Percentiles rank a stretch among this genome's conserved stretches.
Conservation (phyloP, 371 early-diverging fungal genomes). For the Scutellospora calospora region DNA sequence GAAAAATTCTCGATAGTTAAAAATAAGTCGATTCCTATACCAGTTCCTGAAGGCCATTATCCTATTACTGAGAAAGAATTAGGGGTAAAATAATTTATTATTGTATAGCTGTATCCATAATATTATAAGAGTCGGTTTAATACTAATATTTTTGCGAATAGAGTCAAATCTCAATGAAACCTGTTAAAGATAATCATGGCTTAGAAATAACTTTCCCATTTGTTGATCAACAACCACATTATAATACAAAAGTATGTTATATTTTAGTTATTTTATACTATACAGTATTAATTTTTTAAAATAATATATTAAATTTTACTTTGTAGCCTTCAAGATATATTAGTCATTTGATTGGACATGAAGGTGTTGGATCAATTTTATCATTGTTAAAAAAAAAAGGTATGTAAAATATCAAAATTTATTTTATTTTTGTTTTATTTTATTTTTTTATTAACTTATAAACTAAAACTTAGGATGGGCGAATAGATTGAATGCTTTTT, state of each 20-base stretch:
- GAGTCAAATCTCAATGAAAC: constrained; percentile 79
- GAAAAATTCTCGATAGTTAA: constrained; percentile 75
- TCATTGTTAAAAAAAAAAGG: constrained; percentile 84
- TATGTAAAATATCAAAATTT: neutral
- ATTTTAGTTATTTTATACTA: neutral
- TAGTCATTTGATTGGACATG: constrained; percentile 85
- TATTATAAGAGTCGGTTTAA: neutral
- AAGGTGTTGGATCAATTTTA: constrained; percentile 87
- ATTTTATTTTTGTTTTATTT: neutral
- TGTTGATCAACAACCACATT: constrained; percentile 75
- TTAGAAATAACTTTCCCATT: constrained; percentile 89
- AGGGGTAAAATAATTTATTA: constrained; percentile 3
- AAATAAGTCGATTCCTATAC: constrained; percentile 59
- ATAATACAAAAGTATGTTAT: constrained; percentile 59
- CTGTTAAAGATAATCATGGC: constrained; percentile 82
- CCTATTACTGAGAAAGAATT: constrained; percentile 11
- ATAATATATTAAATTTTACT: neutral
- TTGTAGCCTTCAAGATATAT: constrained; percentile 74
- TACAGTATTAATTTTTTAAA: too few relatives aligned
- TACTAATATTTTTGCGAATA: constrained; percentile 45
- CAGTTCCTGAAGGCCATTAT: constrained; percentile 14
- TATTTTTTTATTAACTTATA: neutral
- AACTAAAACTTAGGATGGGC: neutral
- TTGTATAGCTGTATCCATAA: neutral
- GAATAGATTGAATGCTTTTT: neutral